Evolutionary conservation across 768 basidiomycete genomes (phyloP).

Genomic region (Russula lepida): DNA sequence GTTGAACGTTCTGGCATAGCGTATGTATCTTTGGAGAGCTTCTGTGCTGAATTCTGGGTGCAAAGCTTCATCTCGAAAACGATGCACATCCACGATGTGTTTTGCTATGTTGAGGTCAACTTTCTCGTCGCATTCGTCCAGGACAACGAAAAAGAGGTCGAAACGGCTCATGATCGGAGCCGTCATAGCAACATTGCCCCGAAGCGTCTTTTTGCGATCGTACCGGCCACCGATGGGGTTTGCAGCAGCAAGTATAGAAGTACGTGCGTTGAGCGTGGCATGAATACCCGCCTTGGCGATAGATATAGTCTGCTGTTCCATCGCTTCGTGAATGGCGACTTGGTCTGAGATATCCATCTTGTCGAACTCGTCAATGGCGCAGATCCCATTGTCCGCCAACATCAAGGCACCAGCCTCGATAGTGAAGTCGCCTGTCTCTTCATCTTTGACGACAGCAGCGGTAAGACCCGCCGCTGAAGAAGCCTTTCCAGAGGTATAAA

Average conservation of each 20-base stretch:
- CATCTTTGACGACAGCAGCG: constrained; percentile 95
- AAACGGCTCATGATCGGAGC: constrained; percentile 99
- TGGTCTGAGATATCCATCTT: constrained; percentile 99
- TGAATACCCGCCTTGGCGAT: constrained; percentile 99
- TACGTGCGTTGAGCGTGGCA: constrained; percentile 94
- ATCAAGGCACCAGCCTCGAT: constrained; percentile 99
- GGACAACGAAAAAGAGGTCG: constrained; percentile 95
- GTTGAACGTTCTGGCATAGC: constrained; percentile 94
- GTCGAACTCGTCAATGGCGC: constrained; percentile 99
- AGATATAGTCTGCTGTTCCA: constrained; percentile 99
- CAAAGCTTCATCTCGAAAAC: constrained; percentile 91
- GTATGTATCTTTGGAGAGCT: constrained; percentile 91
- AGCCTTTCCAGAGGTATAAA: constrained; percentile 99
- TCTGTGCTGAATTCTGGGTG: constrained; percentile 97
- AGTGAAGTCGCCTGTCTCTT: constrained; percentile 98
- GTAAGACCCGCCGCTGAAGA: constrained; percentile 98
- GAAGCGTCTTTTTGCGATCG: constrained; percentile 84
- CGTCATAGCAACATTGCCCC: constrained; percentile 94
- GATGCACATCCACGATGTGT: constrained; percentile 97
- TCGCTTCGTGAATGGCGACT: constrained; percentile 98
- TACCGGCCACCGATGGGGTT: constrained; percentile 97
- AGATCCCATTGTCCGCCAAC: constrained; percentile 99
- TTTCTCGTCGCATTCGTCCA: constrained; percentile 93
- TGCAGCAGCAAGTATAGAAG: constrained; percentile 94
- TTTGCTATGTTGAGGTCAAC: constrained; percentile 89